phyloP scores from a whole-genome alignment of 257 asterid species.

The Cruciata laevipes region DNA sequence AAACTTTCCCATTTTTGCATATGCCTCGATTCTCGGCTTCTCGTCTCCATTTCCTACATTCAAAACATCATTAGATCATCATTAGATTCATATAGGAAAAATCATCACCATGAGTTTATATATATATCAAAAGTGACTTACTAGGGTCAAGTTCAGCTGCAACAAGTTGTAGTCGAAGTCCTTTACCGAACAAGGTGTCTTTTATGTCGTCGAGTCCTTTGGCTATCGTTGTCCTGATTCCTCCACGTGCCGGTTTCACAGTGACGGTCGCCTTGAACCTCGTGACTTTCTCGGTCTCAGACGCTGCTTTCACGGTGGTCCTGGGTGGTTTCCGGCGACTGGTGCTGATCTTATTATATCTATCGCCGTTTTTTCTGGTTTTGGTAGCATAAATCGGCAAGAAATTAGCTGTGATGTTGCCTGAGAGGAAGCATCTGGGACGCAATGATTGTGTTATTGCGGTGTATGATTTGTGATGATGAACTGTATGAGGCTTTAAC shows the following conservation, averaged over 20 bases:
- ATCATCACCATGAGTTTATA: too few relatives aligned
- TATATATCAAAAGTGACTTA: slow-evolving; percentile 11
- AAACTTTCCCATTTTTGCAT: slow-evolving; percentile 22
- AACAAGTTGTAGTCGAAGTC: slow-evolving; percentile 17
- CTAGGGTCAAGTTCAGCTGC: slow-evolving; percentile 32
- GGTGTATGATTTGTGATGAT: slow-evolving; percentile 9
- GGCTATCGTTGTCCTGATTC: slow-evolving; percentile 11
- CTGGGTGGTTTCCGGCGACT: background rate
- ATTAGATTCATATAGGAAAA: too few relatives aligned
- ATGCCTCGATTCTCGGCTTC: slow-evolving; percentile 26
- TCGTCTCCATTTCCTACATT: slow-evolving; percentile 37
- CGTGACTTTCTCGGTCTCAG: slow-evolving; percentile 16
- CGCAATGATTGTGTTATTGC: slow-evolving; percentile 17
- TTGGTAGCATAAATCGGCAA: background rate
- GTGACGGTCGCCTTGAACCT: slow-evolving; percentile 33
- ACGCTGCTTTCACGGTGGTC: slow-evolving; percentile 23
- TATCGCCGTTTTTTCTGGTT: background rate
- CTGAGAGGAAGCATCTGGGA: slow-evolving; percentile 4
- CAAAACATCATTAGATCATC: background rate
- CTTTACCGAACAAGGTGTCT: slow-evolving; percentile 18
- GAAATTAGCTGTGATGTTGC: background rate
- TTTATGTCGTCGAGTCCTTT: slow-evolving; percentile 18
- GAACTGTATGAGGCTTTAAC: slow-evolving; percentile 9
- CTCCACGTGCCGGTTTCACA: slow-evolving; percentile 38
- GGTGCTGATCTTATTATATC: background rate